A percentile compares a stretch with the other conserved stretches of the same genome.
These are phyloP conservation scores for Phytophthora parvispora DNA, from an alignment of 352 stramenopile genomes.

Conservation along the genomic window DNA sequence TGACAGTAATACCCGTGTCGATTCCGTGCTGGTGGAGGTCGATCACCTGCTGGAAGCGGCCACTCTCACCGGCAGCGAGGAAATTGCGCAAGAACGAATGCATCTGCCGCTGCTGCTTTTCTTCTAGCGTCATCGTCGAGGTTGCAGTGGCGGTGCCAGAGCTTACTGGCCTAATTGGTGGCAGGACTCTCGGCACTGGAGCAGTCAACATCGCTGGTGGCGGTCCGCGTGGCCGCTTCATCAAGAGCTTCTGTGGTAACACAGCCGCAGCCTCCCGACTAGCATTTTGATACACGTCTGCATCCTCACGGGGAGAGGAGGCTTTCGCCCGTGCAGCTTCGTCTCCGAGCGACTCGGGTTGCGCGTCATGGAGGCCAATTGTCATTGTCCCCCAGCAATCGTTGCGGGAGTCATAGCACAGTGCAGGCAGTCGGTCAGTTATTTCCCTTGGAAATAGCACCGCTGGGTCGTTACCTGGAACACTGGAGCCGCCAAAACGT, in stretches of 20 bases:
- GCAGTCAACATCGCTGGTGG: slow-evolving; percentile 9
- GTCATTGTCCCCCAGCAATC: slow-evolving; percentile 23
- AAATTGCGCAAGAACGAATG: slow-evolving; percentile 95
- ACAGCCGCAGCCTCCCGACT: background rate
- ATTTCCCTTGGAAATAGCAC: slow-evolving; percentile 24
- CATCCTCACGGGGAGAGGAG: slow-evolving; percentile 17
- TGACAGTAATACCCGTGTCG: slow-evolving; percentile 89
- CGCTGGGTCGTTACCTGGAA: slow-evolving; percentile 12
- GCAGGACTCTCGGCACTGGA: slow-evolving; percentile 9
- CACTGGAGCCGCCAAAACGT: background rate
- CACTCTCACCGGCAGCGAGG: slow-evolving; percentile 74
- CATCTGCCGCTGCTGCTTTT: slow-evolving; percentile 84
- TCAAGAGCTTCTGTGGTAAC: slow-evolving; percentile 35
- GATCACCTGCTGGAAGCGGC: slow-evolving; percentile 77
- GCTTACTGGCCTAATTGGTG: slow-evolving; percentile 33
- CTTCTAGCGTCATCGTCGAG: slow-evolving; percentile 52
- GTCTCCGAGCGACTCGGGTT: slow-evolving; percentile 19
- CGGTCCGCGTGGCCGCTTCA: slow-evolving; percentile 41
- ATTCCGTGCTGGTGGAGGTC: slow-evolving; percentile 90
- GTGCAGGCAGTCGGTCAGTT: background rate
- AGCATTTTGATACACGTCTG: slow-evolving; percentile 8
- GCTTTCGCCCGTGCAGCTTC: slow-evolving; percentile 16
- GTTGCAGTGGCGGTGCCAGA: background rate
- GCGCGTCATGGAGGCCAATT: slow-evolving; percentile 18
- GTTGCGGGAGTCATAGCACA: background rate